These are phyloP conservation scores for Fonsecaea nubica DNA, from an alignment of 2,329 filamentous ascomycete genomes.

Conservation along the genomic window DNA sequence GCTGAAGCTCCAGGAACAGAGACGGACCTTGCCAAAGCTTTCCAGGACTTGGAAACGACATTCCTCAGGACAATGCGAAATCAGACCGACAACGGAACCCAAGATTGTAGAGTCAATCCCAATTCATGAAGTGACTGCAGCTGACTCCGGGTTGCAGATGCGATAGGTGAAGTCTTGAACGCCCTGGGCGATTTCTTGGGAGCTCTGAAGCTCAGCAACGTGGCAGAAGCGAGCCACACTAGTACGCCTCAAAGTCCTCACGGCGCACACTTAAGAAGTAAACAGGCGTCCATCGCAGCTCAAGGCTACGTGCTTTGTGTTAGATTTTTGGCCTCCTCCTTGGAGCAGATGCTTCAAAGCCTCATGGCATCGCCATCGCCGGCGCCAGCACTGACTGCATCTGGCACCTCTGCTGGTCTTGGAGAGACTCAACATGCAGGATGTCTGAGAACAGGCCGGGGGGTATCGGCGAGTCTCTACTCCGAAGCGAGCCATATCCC, in stretches of 20 bases:
- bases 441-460: background rate
- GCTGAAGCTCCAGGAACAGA: background rate
- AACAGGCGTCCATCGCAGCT: background rate
- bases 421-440: background rate
- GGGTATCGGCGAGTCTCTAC: background rate
- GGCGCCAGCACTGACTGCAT: background rate
- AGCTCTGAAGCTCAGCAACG: background rate
- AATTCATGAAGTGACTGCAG: background rate
- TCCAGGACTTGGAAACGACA: background rate
- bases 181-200: background rate
- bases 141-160: background rate
- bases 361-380: background rate
- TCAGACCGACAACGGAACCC: background rate
- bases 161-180: background rate
- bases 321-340: background rate
- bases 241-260: background rate
- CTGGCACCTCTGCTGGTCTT: background rate
- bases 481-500: background rate
- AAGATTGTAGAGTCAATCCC: background rate
- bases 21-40: background rate
- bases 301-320: conserved; percentile 1
- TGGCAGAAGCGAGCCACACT: background rate
- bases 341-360: background rate
- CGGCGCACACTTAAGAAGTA: background rate
- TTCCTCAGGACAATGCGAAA: background rate